phyloP scores from a whole-genome alignment of 2,329 filamentous ascomycete genomes.

The Ophiostoma sp. region DNA sequence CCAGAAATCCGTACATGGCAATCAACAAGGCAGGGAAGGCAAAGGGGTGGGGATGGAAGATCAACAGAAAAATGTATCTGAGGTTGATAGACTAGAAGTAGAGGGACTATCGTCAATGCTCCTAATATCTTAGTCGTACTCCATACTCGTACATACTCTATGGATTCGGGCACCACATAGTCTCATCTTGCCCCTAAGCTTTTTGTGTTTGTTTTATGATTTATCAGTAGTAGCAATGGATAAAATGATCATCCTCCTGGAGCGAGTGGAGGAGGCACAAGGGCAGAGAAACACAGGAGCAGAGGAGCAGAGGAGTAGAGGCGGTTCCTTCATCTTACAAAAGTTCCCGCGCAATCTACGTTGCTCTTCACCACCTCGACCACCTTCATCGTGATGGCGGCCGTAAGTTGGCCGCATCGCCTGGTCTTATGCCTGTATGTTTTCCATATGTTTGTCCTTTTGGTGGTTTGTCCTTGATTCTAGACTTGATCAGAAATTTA shows the following conservation, averaged over 20 bases:
- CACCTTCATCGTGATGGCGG: no score
- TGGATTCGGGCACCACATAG: neutral
- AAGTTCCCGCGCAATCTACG: no score
- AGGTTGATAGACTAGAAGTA: neutral
- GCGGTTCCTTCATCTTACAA: no score
- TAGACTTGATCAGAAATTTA: neutral
- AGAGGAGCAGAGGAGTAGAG: no score
- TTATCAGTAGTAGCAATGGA: neutral
- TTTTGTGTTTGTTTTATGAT: neutral
- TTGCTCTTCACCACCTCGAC: no score
- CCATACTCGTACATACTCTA: neutral
- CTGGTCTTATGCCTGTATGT: neutral
- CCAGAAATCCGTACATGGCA: neutral
- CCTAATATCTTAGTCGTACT: no score
- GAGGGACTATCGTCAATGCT: neutral
- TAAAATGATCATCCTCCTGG: neutral
- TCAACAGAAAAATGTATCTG: slow-evolving; percentile 1
- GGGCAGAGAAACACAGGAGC: no score
- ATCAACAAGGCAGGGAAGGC: neutral
- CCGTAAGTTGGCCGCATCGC: no score
- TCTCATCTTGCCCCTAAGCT: neutral
- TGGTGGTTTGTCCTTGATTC: neutral
- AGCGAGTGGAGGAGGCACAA: neutral
- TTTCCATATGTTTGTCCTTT: neutral
- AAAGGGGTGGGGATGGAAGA: slow-evolving; percentile 5